These are phyloP conservation scores for Pythium folliculosum DNA, from an alignment of 352 stramenopile species.

Conservation along the genomic window DNA sequence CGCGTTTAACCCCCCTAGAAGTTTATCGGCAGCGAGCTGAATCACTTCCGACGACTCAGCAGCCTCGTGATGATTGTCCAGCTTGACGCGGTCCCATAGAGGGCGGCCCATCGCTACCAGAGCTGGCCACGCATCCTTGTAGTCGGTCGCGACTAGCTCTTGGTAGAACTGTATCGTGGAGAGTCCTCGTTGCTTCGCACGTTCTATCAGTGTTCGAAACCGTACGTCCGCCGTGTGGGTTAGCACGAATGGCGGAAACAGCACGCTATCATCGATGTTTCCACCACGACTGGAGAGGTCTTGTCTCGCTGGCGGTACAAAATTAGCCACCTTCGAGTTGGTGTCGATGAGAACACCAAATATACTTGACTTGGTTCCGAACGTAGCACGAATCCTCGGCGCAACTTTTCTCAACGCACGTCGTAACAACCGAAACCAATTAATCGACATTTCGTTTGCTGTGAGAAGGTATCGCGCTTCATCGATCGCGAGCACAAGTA, in stretches of 20 bases:
- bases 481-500: constrained; percentile 11
- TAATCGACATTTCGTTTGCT: no score
- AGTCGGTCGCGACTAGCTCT: background rate
- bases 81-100: background rate
- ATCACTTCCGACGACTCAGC: background rate
- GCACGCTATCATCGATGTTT: constrained; percentile 48
- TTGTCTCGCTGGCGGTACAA: background rate
- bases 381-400: background rate
- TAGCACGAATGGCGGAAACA: constrained; percentile 64
- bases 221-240: constrained; percentile 33
- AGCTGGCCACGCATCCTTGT: background rate
- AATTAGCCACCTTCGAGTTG: constrained; percentile 13
- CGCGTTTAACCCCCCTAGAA: background rate
- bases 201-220: background rate
- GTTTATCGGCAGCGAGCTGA: background rate
- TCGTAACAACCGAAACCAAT: constrained; percentile 1
- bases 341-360: constrained; percentile 44
- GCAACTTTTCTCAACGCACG: background rate
- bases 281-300: constrained; percentile 45
- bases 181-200: background rate
- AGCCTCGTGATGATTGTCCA: background rate
- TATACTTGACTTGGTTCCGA: background rate
- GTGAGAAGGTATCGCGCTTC: background rate
- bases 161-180: background rate
- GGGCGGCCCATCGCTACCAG: constrained; percentile 8